These are phyloP conservation scores for Leccinum holopus DNA, from an alignment of 1,284 basidiomycete species.

Conservation along the genomic window DNA sequence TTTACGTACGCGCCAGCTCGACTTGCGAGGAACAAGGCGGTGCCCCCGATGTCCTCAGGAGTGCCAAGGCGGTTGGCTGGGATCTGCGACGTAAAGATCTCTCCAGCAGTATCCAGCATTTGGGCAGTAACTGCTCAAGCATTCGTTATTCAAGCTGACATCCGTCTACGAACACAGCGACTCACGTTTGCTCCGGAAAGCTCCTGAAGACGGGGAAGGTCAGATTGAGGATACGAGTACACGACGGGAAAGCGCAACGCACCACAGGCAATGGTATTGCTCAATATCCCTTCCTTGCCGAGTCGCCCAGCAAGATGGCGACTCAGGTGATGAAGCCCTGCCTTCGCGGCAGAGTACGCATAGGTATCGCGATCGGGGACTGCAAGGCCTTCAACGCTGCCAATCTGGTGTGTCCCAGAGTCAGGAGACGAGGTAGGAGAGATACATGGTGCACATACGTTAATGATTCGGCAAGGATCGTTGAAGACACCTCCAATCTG, in stretches of 20 bases:
- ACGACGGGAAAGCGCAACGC: slow-evolving; percentile 23
- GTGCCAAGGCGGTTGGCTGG: slow-evolving; percentile 59
- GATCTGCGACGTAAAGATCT: slow-evolving; percentile 45
- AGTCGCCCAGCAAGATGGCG: slow-evolving; percentile 60
- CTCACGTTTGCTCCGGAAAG: slow-evolving; percentile 53
- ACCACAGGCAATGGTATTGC: slow-evolving; percentile 71
- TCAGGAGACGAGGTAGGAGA: background rate
- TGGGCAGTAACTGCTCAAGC: slow-evolving; percentile 55
- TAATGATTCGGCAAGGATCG: slow-evolving; percentile 62
- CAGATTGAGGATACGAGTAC: background rate
- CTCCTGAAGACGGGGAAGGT: slow-evolving; percentile 31
- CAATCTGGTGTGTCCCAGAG: slow-evolving; percentile 45
- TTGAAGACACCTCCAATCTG: slow-evolving; percentile 37
- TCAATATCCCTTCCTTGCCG: slow-evolving; percentile 59
- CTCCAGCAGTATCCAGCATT: slow-evolving; percentile 50
- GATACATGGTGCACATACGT: slow-evolving; percentile 40
- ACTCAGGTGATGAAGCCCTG: slow-evolving; percentile 61
- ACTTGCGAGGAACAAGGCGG: slow-evolving; percentile 60
- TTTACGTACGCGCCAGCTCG: slow-evolving; percentile 63
- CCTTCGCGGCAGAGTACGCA: slow-evolving; percentile 69
- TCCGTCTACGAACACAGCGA: slow-evolving; percentile 1
- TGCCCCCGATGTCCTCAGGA: slow-evolving; percentile 62
- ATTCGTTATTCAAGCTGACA: background rate
- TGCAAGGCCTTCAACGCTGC: slow-evolving; percentile 57
- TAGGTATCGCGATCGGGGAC: slow-evolving; percentile 64